Evolutionary conservation across 129 eudicot genomes (phyloP).

Genomic region (Saussurea involucrata): DNA sequence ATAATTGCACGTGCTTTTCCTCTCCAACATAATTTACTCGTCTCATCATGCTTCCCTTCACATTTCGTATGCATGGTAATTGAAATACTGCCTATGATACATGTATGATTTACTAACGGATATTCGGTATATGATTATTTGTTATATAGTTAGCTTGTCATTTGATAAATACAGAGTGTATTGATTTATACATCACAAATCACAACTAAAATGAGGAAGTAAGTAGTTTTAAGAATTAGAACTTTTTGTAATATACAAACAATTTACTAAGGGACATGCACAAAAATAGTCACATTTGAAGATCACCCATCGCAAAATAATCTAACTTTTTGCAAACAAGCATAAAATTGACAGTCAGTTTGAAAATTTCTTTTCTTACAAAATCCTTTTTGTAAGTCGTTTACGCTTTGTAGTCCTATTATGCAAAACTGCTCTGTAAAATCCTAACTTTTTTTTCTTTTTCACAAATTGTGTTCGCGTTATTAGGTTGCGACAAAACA

Average conservation of each 20-base stretch:
- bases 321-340: neutral
- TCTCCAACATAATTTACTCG: slow-evolving; percentile 10
- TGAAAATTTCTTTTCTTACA: neutral
- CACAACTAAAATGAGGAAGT: neutral
- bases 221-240: neutral
- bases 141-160: neutral
- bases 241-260: neutral
- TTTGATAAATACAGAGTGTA: neutral
- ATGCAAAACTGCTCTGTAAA: too few relatives aligned
- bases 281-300: neutral
- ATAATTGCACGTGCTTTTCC: slow-evolving; percentile 16
- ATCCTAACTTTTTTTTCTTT: too few relatives aligned
- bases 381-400: neutral
- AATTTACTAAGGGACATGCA: neutral
- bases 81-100: neutral
- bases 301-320: neutral
- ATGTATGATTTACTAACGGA: neutral
- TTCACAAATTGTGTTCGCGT: too few relatives aligned
- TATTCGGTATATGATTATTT: neutral
- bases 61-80: neutral
- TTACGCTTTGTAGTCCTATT: neutral
- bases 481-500: too few relatives aligned
- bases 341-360: neutral
- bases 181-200: neutral
- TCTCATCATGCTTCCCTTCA: neutral